phyloP scores from a whole-genome alignment of 2,329 filamentous ascomycete genomes.

The Pseudogymnoascus sp. region DNA sequence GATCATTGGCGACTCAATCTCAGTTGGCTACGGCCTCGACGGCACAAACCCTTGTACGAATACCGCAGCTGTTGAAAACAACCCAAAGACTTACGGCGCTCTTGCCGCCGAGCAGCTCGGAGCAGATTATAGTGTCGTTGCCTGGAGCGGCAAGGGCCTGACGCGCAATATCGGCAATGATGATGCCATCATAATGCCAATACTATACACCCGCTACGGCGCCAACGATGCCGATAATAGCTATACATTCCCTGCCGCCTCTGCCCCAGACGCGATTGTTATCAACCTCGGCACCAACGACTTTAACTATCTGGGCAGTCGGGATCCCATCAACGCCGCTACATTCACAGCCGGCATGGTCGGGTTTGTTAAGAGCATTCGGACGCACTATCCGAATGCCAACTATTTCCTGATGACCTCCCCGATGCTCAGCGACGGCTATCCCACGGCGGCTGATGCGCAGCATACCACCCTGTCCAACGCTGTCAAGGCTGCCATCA shows the following conservation, averaged over 20 bases:
- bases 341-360: slow-evolving; percentile 27
- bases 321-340: slow-evolving; percentile 25
- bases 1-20: slow-evolving; percentile 40
- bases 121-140: slow-evolving; percentile 38
- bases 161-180: slow-evolving; percentile 33
- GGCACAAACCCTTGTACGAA: slow-evolving; percentile 35
- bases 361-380: slow-evolving; percentile 29
- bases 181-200: slow-evolving; percentile 32
- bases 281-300: slow-evolving; percentile 41
- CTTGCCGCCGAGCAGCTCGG: slow-evolving; percentile 34
- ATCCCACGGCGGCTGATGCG: slow-evolving; percentile 31
- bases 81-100: slow-evolving; percentile 37
- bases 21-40: slow-evolving; percentile 38
- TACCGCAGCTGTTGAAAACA: slow-evolving; percentile 33
- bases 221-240: slow-evolving; percentile 33
- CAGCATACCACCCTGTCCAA: slow-evolving; percentile 33
- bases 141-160: slow-evolving; percentile 39
- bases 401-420: slow-evolving; percentile 36
- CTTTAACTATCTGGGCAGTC: slow-evolving; percentile 31
- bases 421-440: slow-evolving; percentile 35
- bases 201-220: slow-evolving; percentile 37
- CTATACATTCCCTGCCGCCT: slow-evolving; percentile 31
- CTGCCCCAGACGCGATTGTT: slow-evolving; percentile 33
- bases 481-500: slow-evolving; percentile 31
- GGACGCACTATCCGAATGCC: slow-evolving; percentile 31